Evolutionary conservation across 371 early-diverging fungal genomes (phyloP).

Genomic region (Apophysomyces variabilis): DNA sequence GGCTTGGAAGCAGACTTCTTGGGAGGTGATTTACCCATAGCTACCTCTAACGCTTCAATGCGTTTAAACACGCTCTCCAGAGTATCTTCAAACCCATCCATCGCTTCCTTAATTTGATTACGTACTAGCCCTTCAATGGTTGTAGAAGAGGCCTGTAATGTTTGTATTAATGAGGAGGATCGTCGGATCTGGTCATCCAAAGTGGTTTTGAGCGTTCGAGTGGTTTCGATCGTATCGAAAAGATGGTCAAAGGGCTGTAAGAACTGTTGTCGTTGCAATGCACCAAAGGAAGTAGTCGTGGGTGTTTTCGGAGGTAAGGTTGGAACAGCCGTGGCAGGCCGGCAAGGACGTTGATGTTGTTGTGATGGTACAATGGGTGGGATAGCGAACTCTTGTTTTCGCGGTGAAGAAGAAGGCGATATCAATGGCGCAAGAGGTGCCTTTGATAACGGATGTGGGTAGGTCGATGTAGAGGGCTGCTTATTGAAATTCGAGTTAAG

Average conservation of each 20-base stretch:
- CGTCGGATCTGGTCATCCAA: slow-evolving; percentile 80
- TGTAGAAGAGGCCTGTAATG: slow-evolving; percentile 71
- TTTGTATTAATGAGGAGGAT: slow-evolving; percentile 74
- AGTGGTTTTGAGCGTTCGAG: slow-evolving; percentile 59
- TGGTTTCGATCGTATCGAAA: slow-evolving; percentile 65
- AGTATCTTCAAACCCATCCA: slow-evolving; percentile 37
- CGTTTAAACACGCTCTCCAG: slow-evolving; percentile 5
- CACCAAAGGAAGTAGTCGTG: slow-evolving; percentile 35
- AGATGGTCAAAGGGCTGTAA: slow-evolving; percentile 63
- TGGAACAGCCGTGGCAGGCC: slow-evolving; percentile 27
- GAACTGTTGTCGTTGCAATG: slow-evolving; percentile 46
- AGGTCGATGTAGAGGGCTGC: slow-evolving; percentile 11
- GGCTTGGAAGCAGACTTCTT: background rate
- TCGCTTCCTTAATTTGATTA: slow-evolving; percentile 73
- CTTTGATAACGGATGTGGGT: slow-evolving; percentile 13
- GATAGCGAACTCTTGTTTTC: slow-evolving; percentile 48
- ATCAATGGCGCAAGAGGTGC: slow-evolving; percentile 31
- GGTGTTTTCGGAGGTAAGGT: slow-evolving; percentile 32
- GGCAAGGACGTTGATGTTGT: slow-evolving; percentile 26
- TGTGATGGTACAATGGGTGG: slow-evolving; percentile 60
- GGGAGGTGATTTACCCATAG: slow-evolving; percentile 2
- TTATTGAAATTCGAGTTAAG: slow-evolving; percentile 51
- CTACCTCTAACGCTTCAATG: slow-evolving; percentile 11
- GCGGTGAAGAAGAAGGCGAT: slow-evolving; percentile 29
- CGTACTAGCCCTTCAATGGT: slow-evolving; percentile 83